Evolutionary conservation across 768 basidiomycete genomes (phyloP), one percentile per base, ranked within the genome.

Genomic region (Austroboletus festivus): DNA sequence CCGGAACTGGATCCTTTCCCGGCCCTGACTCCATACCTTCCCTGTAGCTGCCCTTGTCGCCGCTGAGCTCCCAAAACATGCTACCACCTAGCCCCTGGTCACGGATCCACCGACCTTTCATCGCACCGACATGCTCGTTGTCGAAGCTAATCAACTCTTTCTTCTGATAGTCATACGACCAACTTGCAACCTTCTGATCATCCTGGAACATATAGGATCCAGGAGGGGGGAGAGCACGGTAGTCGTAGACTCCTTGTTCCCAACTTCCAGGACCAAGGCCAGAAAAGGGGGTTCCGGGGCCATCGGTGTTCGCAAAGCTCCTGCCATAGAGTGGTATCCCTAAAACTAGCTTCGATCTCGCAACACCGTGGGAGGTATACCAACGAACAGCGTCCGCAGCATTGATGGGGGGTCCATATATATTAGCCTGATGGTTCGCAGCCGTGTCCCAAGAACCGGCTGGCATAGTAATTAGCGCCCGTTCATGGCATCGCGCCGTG

Each of bases 311-410:
- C 62, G 82, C 72, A 73, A 99, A 99, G 35, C 88, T 87, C 21
- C 95, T 82, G 1, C 96, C 96, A 56, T 98, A 99, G 5, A 96
- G 76, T 1, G 96, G 96, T 39, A 98, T 79, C 11, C 95, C 95
- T 50, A 98, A 69, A 44, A 98, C 81, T 44, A 99, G 71, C 71
- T 95, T 96, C 62, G 79, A 72, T 12, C 81, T 79, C 5, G 79
- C 67, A 19, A 98, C 85, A 9, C 93, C 95, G 31, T 79, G 73
- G 6, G 69, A 61, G 42, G 70, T 76, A 64, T 91, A 99, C 73
- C 79, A 88, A 6, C 80, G 59, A 26, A 97, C 78, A 3, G 83
- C 80, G 34, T 77, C 74, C 8, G 81, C 71, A 12, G 79, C 83
- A 51, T 76, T 86, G 53, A 87, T 74, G 13, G 81, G 73, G 0